Evolutionary conservation across 2,329 filamentous ascomycete species (phyloP).

Genomic region (Xylaria multiplex): DNA sequence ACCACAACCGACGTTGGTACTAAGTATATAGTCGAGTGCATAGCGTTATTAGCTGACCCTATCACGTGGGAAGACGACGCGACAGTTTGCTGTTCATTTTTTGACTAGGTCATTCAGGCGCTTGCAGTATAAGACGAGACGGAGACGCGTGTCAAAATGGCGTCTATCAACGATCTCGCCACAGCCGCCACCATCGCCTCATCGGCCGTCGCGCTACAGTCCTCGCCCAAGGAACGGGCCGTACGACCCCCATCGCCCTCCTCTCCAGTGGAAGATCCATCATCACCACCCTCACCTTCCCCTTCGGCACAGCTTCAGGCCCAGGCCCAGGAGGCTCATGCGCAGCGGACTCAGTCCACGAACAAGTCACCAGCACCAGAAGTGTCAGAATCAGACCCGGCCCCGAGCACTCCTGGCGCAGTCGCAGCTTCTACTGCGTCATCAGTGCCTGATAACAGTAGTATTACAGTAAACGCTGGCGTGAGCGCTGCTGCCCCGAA

Average conservation of each 20-base stretch:
- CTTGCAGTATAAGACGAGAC: slow-evolving; percentile 19
- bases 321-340: slow-evolving; percentile 36
- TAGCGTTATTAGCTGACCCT: slow-evolving; percentile 10
- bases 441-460: slow-evolving; percentile 27
- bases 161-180: slow-evolving; percentile 62
- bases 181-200: slow-evolving; percentile 59
- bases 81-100: not conserved
- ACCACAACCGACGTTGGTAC: not conserved
- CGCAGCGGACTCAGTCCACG: slow-evolving; percentile 25
- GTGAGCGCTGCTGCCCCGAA: slow-evolving; percentile 16
- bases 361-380: slow-evolving; percentile 26
- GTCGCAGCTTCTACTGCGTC: slow-evolving; percentile 14
- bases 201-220: slow-evolving; percentile 47
- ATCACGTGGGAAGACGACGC: slow-evolving; percentile 27
- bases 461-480: slow-evolving; percentile 28
- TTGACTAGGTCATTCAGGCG: slow-evolving; percentile 15
- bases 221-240: slow-evolving; percentile 37
- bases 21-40: not conserved
- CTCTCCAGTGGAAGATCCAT: slow-evolving; percentile 16
- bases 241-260: slow-evolving; percentile 30
- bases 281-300: slow-evolving; percentile 28
- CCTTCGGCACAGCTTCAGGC: slow-evolving; percentile 37
- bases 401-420: slow-evolving; percentile 19
- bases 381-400: slow-evolving; percentile 24
- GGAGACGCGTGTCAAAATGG: slow-evolving; percentile 46